A percentile compares a stretch with the other conserved stretches of the same genome.
Conservation (phyloP, 495 filamentous ascomycete genomes). For the Trichoderma erinaceum region DNA sequence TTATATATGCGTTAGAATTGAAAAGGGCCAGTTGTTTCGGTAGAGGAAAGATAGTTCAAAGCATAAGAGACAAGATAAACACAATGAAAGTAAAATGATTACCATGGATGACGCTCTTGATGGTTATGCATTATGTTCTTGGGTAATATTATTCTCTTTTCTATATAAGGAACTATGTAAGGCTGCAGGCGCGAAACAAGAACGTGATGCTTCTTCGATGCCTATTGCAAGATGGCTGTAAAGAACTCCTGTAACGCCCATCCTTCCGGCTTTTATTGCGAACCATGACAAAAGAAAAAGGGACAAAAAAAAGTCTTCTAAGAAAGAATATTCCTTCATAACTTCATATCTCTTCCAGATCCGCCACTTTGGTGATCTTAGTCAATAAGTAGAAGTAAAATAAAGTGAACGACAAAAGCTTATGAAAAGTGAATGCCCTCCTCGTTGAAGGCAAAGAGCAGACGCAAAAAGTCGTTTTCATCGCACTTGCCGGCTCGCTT, state of each 20-base stretch:
- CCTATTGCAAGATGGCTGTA: neutral
- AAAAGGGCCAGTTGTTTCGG: too few relatives aligned
- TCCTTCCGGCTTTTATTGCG: neutral
- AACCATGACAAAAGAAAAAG: neutral
- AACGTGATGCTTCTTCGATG: neutral
- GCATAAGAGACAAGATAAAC: too few relatives aligned
- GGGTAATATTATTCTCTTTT: neutral
- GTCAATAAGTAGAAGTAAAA: neutral
- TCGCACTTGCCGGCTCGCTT: slow-evolving; percentile 79
- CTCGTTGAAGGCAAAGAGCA: slow-evolving; percentile 32
- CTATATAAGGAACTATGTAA: neutral
- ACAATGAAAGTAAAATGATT: too few relatives aligned
- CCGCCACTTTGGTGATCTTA: too few relatives aligned
- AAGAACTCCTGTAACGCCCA: neutral
- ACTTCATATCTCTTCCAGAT: too few relatives aligned
- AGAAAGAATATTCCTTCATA: too few relatives aligned
- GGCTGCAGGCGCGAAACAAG: neutral
- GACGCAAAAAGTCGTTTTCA: slow-evolving; percentile 76
- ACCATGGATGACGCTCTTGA: neutral
- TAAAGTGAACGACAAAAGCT: neutral
- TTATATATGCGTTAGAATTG: neutral
- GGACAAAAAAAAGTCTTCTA: neutral
- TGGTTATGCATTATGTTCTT: neutral
- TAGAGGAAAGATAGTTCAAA: too few relatives aligned
- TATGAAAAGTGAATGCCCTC: slow-evolving; percentile 19